Percentiles rank a stretch among this genome's conserved stretches.
phyloP scores from a whole-genome alignment of 306 rosid species.

The Vigna reflexopilosa region DNA sequence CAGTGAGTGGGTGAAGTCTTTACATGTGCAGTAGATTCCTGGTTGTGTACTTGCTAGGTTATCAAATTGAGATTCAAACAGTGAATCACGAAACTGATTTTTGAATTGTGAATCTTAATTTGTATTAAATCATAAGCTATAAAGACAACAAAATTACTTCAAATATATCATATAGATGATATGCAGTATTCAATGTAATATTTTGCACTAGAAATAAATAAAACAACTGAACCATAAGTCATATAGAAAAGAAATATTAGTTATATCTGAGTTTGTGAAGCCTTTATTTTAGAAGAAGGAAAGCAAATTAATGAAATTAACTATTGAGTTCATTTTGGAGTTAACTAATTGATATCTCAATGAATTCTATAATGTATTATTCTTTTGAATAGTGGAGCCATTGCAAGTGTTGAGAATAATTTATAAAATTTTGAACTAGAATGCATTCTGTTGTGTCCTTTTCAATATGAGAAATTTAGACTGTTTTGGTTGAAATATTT shows the following conservation, averaged over 20 bases:
- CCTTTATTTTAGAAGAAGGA: neutral
- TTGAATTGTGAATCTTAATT: neutral
- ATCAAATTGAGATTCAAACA: neutral
- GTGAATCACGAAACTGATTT: neutral
- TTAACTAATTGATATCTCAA: conserved; percentile 15
- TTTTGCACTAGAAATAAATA: neutral
- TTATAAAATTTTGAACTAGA: conserved; percentile 5
- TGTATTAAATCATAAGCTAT: neutral
- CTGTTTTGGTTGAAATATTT: conserved; percentile 27
- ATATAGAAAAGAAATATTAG: neutral
- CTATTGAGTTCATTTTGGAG: conserved; percentile 24
- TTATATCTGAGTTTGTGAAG: neutral
- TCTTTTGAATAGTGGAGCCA: conserved; percentile 21
- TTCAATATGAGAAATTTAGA: conserved; percentile 23
- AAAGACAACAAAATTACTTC: neutral
- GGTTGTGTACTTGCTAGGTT: neutral
- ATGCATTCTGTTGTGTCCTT: conserved; percentile 35
- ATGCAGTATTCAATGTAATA: neutral
- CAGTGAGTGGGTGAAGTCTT: conserved; percentile 21
- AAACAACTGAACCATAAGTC: neutral
- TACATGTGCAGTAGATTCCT: conserved; percentile 17
- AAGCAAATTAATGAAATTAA: neutral
- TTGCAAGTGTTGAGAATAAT: conserved; percentile 21
- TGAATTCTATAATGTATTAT: neutral
- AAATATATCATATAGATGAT: neutral